Conservation (phyloP, 1,284 basidiomycete genomes). For the Testicularia cyperi region DNA sequence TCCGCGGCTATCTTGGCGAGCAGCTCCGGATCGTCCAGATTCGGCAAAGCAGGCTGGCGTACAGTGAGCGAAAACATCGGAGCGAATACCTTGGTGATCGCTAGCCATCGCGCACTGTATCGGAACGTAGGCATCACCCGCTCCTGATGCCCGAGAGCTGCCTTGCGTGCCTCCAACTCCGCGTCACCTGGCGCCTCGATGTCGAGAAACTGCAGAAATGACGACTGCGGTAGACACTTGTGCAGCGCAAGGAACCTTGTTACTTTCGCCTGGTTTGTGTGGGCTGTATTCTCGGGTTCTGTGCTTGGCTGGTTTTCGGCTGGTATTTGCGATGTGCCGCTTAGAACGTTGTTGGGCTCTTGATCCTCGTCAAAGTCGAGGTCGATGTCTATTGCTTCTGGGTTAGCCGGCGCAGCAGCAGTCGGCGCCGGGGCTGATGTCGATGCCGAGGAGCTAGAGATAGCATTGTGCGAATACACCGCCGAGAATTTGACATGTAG, state of each 20-base stretch:
- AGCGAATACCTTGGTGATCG: constrained; percentile 83
- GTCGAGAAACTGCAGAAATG: constrained; percentile 67
- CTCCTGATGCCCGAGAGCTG: constrained; percentile 3
- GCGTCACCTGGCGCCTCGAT: constrained; percentile 19
- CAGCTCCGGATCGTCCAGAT: constrained; percentile 65
- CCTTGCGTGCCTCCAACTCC: constrained; percentile 13
- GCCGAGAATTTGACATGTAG: constrained; percentile 73
- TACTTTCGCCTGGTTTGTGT: too few species aligned
- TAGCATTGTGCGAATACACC: constrained; percentile 8
- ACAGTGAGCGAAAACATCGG: constrained; percentile 70
- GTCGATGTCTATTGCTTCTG: constrained; percentile 40
- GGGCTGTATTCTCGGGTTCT: too few species aligned
- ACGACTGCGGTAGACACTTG: constrained; percentile 79
- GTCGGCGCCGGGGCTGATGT: not conserved
- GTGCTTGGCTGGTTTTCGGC: not conserved
- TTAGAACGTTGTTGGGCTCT: constrained; percentile 2
- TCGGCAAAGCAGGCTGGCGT: constrained; percentile 66
- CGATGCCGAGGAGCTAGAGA: not conserved
- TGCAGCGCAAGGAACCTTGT: constrained; percentile 89
- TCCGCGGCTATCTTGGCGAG: constrained; percentile 61
- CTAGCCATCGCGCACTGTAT: constrained; percentile 86
- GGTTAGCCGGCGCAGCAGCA: constrained; percentile 7
- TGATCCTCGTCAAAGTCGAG: constrained; percentile 28
- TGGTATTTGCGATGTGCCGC: not conserved
- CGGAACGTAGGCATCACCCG: constrained; percentile 59